Evolutionary conservation across 305 asterid species (phyloP).

Genomic region (Fraxinus dipetala): DNA sequence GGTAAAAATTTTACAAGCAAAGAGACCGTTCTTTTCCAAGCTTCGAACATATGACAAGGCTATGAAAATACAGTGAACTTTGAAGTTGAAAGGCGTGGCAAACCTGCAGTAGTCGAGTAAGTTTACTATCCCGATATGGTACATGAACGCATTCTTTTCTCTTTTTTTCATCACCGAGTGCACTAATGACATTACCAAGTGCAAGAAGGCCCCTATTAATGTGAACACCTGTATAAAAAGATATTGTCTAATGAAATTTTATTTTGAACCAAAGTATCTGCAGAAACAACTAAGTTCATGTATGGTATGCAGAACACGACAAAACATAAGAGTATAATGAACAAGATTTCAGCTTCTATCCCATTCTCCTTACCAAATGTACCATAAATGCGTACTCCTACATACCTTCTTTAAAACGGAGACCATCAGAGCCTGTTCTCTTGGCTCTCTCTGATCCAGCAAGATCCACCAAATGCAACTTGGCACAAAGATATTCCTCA

Average conservation of each 20-base stretch:
- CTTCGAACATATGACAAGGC: not conserved
- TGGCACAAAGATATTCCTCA: constrained; percentile 97
- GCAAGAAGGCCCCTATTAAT: constrained; percentile 98
- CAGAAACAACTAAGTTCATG: constrained; percentile 8
- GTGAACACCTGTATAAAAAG: constrained; percentile 74
- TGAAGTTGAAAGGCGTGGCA: constrained; percentile 19
- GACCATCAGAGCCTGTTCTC: constrained; percentile 98
- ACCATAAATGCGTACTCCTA: constrained; percentile 5
- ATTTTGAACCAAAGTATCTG: constrained; percentile 16
- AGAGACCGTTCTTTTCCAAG: not conserved
- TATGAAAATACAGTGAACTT: not conserved
- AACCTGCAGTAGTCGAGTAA: constrained; percentile 98
- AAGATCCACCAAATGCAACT: constrained; percentile 98
- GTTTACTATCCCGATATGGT: constrained; percentile 98
- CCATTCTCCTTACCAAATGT: not conserved
- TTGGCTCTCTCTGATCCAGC: constrained; percentile 99
- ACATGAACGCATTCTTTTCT: constrained; percentile 93
- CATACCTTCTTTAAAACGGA: constrained; percentile 96
- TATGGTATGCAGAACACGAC: not conserved
- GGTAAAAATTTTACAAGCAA: not conserved
- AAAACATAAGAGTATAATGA: not conserved
- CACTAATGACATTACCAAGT: constrained; percentile 96
- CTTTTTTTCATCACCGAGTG: constrained; percentile 97
- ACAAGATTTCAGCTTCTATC: not conserved
- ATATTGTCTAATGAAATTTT: constrained; percentile 8